phyloP scores from a whole-genome alignment of 306 rosid species.

The Macrotyloma uniflorum region DNA sequence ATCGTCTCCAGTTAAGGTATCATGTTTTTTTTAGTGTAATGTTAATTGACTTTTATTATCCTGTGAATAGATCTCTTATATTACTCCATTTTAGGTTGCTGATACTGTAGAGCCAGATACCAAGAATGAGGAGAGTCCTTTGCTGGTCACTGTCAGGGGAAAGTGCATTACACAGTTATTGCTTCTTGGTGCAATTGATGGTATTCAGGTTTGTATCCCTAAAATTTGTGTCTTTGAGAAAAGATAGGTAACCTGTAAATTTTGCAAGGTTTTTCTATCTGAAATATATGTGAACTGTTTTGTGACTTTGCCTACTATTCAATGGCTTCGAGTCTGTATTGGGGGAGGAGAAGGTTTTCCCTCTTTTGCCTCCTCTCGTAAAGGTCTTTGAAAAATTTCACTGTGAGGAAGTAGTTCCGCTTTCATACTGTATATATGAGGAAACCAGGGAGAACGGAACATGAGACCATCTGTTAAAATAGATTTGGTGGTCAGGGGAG shows the following conservation, averaged over 20 bases:
- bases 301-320: constrained; percentile 32
- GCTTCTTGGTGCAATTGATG: constrained; percentile 87
- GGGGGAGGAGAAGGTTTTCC: background rate
- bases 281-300: constrained; percentile 7
- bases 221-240: background rate
- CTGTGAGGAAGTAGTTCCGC: background rate
- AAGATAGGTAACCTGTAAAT: background rate
- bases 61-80: constrained; percentile 17
- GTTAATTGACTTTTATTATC: constrained; percentile 25
- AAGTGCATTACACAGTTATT: constrained; percentile 92
- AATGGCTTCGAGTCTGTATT: constrained; percentile 1
- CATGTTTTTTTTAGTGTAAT: constrained; percentile 1
- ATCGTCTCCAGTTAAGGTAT: constrained; percentile 84
- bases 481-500: constrained; percentile 18
- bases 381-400: constrained; percentile 14
- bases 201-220: constrained; percentile 80
- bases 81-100: constrained; percentile 59
- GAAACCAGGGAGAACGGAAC: constrained; percentile 19
- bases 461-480: constrained; percentile 27
- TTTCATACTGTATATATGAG: constrained; percentile 10
- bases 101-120: constrained; percentile 68
- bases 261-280: background rate
- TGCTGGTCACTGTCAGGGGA: constrained; percentile 80
- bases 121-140: constrained; percentile 77
- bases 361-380: background rate